These are phyloP conservation scores for Somion occarium DNA, from an alignment of 1,284 basidiomycete genomes.

Conservation along the genomic window DNA sequence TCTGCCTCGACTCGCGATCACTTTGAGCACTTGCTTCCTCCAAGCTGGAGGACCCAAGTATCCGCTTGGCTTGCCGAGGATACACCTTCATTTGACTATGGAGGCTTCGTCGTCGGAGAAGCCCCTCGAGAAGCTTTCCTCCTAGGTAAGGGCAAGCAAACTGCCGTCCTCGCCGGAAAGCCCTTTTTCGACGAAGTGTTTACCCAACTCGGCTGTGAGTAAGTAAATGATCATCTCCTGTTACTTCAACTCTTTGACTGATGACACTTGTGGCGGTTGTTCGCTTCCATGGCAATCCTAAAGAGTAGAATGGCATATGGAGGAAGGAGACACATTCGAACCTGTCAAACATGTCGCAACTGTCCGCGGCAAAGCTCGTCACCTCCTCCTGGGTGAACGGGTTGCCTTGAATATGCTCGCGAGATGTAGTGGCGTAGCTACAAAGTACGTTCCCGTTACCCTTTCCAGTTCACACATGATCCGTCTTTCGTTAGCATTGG, in stretches of 20 bases:
- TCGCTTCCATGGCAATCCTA: not conserved
- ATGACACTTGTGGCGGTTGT: not conserved
- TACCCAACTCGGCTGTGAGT: slow-evolving; percentile 85
- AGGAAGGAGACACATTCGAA: slow-evolving; percentile 79
- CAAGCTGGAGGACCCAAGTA: slow-evolving; percentile 85
- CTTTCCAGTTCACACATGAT: not conserved
- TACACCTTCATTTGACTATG: slow-evolving; percentile 95
- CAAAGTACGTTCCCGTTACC: slow-evolving; percentile 54
- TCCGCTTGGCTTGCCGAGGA: slow-evolving; percentile 89
- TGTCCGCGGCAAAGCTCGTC: slow-evolving; percentile 84
- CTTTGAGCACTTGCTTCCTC: slow-evolving; percentile 78
- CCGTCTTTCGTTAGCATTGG: slow-evolving; percentile 2
- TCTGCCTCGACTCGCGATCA: slow-evolving; percentile 27
- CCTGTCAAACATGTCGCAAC: slow-evolving; percentile 89
- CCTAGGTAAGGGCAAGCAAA: slow-evolving; percentile 75
- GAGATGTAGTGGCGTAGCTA: slow-evolving; percentile 95
- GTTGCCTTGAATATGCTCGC: slow-evolving; percentile 94
- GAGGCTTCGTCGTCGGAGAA: slow-evolving; percentile 96
- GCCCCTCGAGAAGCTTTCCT: slow-evolving; percentile 82
- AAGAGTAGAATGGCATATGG: slow-evolving; percentile 91
- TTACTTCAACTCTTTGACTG: not conserved
- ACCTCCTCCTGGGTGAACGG: slow-evolving; percentile 91
- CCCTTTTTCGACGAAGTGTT: slow-evolving; percentile 98
- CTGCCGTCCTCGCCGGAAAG: slow-evolving; percentile 87
- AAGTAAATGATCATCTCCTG: slow-evolving; percentile 31